Conservation (phyloP, 495 filamentous ascomycete species). For the Xylaria castorea region DNA sequence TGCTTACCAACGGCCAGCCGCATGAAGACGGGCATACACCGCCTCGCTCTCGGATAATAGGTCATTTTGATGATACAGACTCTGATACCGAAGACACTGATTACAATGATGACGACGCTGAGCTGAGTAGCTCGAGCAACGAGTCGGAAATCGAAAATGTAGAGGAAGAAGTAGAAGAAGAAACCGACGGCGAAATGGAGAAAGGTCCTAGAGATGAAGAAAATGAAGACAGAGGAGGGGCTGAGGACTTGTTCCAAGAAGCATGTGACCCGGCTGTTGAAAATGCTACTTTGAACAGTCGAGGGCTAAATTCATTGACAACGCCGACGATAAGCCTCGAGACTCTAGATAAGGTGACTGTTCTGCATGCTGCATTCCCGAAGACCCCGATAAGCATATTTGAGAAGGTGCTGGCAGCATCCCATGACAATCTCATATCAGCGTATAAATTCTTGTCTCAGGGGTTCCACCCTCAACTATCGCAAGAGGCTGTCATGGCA, state of each 20-base stretch:
- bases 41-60: slow-evolving; percentile 25
- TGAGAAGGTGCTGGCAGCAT: slow-evolving; percentile 35
- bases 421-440: slow-evolving; percentile 30
- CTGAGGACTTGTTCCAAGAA: slow-evolving; percentile 43
- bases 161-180: slow-evolving; percentile 27
- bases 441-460: slow-evolving; percentile 28
- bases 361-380: slow-evolving; percentile 47
- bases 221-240: slow-evolving; percentile 23
- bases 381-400: slow-evolving; percentile 36
- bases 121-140: not conserved
- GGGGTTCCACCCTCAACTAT: slow-evolving; percentile 25
- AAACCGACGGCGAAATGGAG: not conserved
- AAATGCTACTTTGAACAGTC: slow-evolving; percentile 32
- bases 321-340: slow-evolving; percentile 26
- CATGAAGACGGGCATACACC: not conserved
- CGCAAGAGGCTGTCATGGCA: slow-evolving; percentile 21
- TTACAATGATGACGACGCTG: slow-evolving; percentile 21
- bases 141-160: not conserved
- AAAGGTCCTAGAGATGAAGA: not conserved
- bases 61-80: slow-evolving; percentile 32
- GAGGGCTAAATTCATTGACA: slow-evolving; percentile 26
- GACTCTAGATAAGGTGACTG: slow-evolving; percentile 40
- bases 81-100: slow-evolving; percentile 40
- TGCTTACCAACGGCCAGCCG: slow-evolving; percentile 47
- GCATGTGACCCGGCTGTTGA: slow-evolving; percentile 29